Evolutionary conservation across 257 asterid species (phyloP), one percentile per base, ranked within the genome.

Genomic region (Fraxinus anomala): DNA sequence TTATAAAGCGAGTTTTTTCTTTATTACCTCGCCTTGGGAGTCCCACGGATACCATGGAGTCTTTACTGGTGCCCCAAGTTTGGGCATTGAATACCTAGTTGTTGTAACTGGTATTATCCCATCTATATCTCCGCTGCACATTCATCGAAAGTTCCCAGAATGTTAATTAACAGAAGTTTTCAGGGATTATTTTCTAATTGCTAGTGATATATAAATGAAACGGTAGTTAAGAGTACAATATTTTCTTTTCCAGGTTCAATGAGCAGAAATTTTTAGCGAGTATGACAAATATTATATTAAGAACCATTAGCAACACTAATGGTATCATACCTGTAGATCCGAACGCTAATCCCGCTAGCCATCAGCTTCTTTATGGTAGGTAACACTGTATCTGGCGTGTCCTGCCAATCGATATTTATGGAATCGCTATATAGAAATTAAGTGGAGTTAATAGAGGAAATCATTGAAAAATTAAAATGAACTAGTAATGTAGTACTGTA

Each of bases 41-140:
- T 85, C 80, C 91, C 89, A 85, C 0, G 86, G 91, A n/a, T 81
- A 83, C 89, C 89, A 85, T 70, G 88, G 80, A 47, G 81, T 88
- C 59, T 80, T 87, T 3, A 83, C 71, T 0, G 84, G 59, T 65
- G 81, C 10, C 19, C 78, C 83, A 9, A 88, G 78, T 36, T 88
- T 86, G 24, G 74, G 59, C 49, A 88, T 68, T 13, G 85, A 86
- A 44, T 80, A 80, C 67, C 65, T 73, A 63, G 86, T 86, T 9
- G 88, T 72, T 12, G 87, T 86, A 31, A 88, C 88, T 2, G 90
- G 77, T 16, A 84, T 78, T 66, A 63, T 59, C 39, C 74, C 70
- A 69, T 86, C 90, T 13, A 82, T 81, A 68, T 88, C 90, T 80
- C 87, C 88, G 5, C 92, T 88, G 87, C 76, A 75, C 65, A 17